Conservation (phyloP, 345 rosid genomes). For the Cardiospermum halicacabum region DNA sequence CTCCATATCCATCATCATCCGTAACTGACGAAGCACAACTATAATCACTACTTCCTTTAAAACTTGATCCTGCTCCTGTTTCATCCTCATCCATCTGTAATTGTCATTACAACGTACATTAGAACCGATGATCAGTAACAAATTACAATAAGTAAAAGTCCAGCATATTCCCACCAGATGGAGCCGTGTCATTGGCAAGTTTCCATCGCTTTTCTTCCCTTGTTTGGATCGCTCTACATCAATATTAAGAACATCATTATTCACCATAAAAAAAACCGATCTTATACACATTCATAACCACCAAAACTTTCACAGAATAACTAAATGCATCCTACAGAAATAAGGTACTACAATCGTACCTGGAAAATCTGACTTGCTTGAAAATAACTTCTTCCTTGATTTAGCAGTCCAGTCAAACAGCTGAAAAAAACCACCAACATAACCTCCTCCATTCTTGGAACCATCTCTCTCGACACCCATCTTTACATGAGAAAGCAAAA, state of each 20-base stretch:
- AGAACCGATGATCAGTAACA: conserved; percentile 9
- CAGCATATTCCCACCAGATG: conserved; percentile 33
- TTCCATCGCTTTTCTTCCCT: conserved; percentile 60
- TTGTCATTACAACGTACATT: not conserved
- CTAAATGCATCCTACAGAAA: not conserved
- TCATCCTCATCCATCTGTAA: conserved; percentile 75
- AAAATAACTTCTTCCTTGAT: conserved; percentile 89
- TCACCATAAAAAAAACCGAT: conserved; percentile 6
- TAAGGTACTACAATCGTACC: conserved; percentile 29
- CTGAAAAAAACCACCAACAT: conserved; percentile 76
- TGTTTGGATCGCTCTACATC: conserved; percentile 48
- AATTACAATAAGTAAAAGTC: not conserved
- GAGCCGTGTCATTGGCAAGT: conserved; percentile 53
- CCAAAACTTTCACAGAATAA: not conserved
- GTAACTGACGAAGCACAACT: conserved; percentile 94
- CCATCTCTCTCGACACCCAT: conserved; percentile 70
- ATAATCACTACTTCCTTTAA: conserved; percentile 54
- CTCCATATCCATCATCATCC: conserved; percentile 81
- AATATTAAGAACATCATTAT: conserved; percentile 6
- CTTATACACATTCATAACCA: not conserved
- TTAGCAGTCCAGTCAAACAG: conserved; percentile 95
- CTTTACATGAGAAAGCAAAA: conserved; percentile 12
- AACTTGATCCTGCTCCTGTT: conserved; percentile 36
- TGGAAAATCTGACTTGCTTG: conserved; percentile 65
- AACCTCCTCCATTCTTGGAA: conserved; percentile 58